These are phyloP conservation scores for Colletotrichum cuscutae DNA, from an alignment of 2,329 filamentous ascomycete genomes.

Conservation along the genomic window DNA sequence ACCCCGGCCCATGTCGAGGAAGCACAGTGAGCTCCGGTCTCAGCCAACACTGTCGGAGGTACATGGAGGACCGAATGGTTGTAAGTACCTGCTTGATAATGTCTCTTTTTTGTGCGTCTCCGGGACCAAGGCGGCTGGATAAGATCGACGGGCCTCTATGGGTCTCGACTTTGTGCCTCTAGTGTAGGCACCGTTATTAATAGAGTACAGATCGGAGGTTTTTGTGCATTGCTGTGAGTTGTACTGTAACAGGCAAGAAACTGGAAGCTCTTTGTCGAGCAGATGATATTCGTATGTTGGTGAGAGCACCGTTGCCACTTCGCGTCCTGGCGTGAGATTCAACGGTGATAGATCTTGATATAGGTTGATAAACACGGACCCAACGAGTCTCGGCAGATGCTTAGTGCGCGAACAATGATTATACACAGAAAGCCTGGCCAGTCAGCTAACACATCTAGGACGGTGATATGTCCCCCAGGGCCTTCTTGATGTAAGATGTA, in stretches of 20 bases:
- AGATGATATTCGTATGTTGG: not conserved
- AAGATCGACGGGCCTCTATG: constrained; percentile 23
- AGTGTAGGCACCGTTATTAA: constrained; percentile 26
- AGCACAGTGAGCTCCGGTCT: constrained; percentile 13
- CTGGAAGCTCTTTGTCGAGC: not conserved
- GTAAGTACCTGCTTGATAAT: constrained; percentile 5
- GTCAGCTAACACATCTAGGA: not conserved
- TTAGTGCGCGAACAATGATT: not conserved
- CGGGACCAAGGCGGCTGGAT: constrained; percentile 22
- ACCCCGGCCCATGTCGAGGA: constrained; percentile 11
- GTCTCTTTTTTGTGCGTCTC: constrained; percentile 3
- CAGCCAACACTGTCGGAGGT: constrained; percentile 27
- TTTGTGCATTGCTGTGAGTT: not conserved
- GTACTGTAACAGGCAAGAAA: not conserved
- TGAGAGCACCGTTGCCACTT: not conserved
- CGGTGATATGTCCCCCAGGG: not conserved
- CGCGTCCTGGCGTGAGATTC: not conserved
- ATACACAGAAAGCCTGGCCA: no score
- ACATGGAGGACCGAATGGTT: constrained; percentile 3
- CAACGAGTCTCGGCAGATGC: not conserved
- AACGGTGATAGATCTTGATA: not conserved
- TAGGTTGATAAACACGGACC: not conserved
- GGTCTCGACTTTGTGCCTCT: constrained; percentile 24
- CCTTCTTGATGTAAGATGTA: not conserved
- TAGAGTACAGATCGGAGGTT: constrained; percentile 32